Conservation (phyloP, 768 basidiomycete species). For the Polyporus arcularius region DNA sequence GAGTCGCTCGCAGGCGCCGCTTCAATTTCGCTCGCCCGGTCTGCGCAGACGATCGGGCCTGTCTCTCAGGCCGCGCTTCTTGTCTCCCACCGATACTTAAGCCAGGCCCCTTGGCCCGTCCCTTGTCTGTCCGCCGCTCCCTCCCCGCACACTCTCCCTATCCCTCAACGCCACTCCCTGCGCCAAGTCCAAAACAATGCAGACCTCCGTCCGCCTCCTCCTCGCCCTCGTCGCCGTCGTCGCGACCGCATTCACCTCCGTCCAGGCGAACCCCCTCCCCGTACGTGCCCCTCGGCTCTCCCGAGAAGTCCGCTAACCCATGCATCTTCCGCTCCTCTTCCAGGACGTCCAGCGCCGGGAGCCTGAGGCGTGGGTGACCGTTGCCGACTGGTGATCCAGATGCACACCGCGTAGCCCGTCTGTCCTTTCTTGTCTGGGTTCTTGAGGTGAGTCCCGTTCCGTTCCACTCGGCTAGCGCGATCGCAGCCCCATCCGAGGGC, state of each 20-base stretch:
- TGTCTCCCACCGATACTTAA: neutral
- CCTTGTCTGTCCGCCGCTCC: neutral
- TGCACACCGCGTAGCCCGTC: neutral
- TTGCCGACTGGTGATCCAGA: constrained; percentile 18
- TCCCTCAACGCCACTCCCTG: neutral
- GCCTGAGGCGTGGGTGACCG: constrained; percentile 11
- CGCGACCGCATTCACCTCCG: constrained; percentile 17
- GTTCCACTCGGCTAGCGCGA: neutral
- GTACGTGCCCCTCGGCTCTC: constrained; percentile 3
- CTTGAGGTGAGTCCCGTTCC: neutral
- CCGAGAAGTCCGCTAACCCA: neutral
- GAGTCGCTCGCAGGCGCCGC: neutral
- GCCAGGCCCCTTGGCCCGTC: neutral
- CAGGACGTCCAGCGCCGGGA: constrained; percentile 17
- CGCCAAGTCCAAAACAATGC: constrained; percentile 6
- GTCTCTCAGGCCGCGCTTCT: neutral
- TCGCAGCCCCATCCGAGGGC: neutral
- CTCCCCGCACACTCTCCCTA: neutral
- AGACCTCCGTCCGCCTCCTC: constrained; percentile 18
- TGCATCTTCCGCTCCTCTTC: neutral
- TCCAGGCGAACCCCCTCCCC: constrained; percentile 14
- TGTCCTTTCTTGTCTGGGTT: neutral
- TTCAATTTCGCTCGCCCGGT: neutral
- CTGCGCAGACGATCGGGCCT: neutral
- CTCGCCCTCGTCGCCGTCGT: constrained; percentile 19